Base-by-base conservation (phyloP, 139 green algal species). In the Closterium sp. region DNA sequence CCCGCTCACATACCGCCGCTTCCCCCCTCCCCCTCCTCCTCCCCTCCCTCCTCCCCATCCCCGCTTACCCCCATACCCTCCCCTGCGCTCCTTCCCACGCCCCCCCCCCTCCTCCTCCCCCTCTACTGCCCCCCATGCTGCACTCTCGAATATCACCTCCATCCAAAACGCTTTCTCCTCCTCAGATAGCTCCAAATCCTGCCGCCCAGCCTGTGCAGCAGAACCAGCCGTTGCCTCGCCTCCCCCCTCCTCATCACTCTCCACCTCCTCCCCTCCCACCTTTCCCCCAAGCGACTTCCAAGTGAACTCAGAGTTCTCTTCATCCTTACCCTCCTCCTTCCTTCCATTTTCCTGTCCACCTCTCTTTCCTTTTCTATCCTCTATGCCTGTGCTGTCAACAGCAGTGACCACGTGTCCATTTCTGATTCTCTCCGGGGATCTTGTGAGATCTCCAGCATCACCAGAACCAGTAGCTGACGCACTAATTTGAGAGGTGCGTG, bases 161-260 rank as follows among this genome's bases (percentile, higher is more conserved):
- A n/a, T 91, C 86, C 86, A 32, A 34, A 89, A 84, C 86, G 31
- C 86, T 34, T 84, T 89, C 86, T 33, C 28, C 64, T 69, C 43
- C 43, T 69, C 43, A 69, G 43, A 69, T 25, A 69, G 43, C 43
- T 69, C 43, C 43, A 28, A 69, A 69, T 0, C 43, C 43, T 69
- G 43, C 43, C 43, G 43, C 43, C 43, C 43, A 69, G 12, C 43
- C 3, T 69, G 1, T 12, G 23, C 43, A 16, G 43, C 9, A 69
- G 43, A 12, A 69, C 9, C 1, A 28, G 12, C 43, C 43, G 43
- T 2, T 16, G 43, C 43, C 43, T 1, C 43, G 0, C 3, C 3
- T 25, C 9, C 9, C 9, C 23, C 43, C 10, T 69, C 43, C 8
- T 69, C 43, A 69, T 28, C 12, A 25, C 43, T 28, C 7, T 28